Percentiles rank a stretch among this genome's conserved stretches.
phyloP scores from a whole-genome alignment of 2,329 filamentous ascomycete species.

The Gnomoniopsis sp. region DNA sequence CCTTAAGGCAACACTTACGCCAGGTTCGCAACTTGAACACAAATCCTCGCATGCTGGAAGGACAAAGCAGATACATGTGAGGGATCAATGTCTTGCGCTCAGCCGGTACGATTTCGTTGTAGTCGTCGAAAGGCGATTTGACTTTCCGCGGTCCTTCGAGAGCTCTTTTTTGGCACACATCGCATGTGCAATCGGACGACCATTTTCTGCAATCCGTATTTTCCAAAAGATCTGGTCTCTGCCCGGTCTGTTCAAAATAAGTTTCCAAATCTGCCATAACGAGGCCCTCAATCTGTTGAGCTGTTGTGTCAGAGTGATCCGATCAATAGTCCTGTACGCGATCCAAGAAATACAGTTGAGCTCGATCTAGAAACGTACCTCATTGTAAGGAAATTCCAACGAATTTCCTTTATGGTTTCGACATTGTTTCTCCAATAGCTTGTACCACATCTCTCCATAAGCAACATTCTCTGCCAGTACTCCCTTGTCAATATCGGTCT shows the following conservation, averaged over 20 bases:
- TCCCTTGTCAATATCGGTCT: neutral
- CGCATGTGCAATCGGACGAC: conserved; percentile 1
- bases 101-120: neutral
- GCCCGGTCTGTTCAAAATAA: neutral
- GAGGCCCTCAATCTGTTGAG: conserved; percentile 9
- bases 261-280: conserved; percentile 19
- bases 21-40: conserved; percentile 22
- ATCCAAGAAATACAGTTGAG: too few relatives aligned
- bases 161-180: neutral
- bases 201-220: neutral
- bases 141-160: neutral
- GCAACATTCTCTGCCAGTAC: neutral
- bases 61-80: conserved; percentile 20
- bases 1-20: too few relatives aligned
- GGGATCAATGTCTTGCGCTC: rapidly evolving
- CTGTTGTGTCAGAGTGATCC: neutral
- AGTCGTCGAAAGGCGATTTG: neutral
- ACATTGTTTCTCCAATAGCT: conserved; percentile 17
- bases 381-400: conserved; percentile 18
- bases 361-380: too few relatives aligned
- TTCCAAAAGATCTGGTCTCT: neutral
- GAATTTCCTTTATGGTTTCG: conserved; percentile 17
- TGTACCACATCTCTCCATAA: conserved; percentile 13
- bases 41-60: conserved; percentile 12
- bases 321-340: too few relatives aligned